Base-by-base conservation (phyloP, 495 filamentous ascomycete genomes). In the Trichoderma virens region DNA sequence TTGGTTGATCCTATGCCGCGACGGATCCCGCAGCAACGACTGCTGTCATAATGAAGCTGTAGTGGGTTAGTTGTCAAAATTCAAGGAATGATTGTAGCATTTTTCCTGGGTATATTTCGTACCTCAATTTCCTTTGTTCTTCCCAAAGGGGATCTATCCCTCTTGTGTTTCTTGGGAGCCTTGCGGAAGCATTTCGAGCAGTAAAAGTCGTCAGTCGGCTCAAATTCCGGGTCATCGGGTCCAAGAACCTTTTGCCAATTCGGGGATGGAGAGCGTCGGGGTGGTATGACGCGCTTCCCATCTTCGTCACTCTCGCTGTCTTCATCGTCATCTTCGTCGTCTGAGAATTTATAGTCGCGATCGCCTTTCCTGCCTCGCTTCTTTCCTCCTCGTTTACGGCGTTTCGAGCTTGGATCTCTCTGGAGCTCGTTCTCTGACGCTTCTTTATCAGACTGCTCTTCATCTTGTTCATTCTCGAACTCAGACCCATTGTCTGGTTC, bases 141-240 rank as follows among this genome's bases (percentile, higher is more conserved):
- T 56, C 51, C 51, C 23, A 31, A 16, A 0, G 51, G 51, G 3
- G 51, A 56, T 8, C 51, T 56, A 9, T 56, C 51, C 13, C 51
- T 16, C 2, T 56, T 56, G 13, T 56, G 51, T 1, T 56, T 56
- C 51, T 56, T 56, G 13, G 51, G 51, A 31, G 51, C 51, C 23
- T 56, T 56, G 25, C 51, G 51, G 25, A 56, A 56, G 20, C 51
- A 56, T n/a, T 56, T 56, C 3, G 51, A 56, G 13, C 51, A 56
- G 23, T 56, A 56, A 30, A 13, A 56, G 11, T 56, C 51, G 2
- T 27, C 25, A 13, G 51, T 28, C 11, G 51, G 51, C 13, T 30
- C 51, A 16, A 56, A 56, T 5, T 30, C 7, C 0, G 51, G 51
- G 20, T 56, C 51, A 6, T 56, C 25, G 7, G 25, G 51, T 13